Percentiles rank a stretch among this genome's conserved stretches.
Conservation (phyloP, 2,329 filamentous ascomycete genomes). For the Juglanconis sp. region DNA sequence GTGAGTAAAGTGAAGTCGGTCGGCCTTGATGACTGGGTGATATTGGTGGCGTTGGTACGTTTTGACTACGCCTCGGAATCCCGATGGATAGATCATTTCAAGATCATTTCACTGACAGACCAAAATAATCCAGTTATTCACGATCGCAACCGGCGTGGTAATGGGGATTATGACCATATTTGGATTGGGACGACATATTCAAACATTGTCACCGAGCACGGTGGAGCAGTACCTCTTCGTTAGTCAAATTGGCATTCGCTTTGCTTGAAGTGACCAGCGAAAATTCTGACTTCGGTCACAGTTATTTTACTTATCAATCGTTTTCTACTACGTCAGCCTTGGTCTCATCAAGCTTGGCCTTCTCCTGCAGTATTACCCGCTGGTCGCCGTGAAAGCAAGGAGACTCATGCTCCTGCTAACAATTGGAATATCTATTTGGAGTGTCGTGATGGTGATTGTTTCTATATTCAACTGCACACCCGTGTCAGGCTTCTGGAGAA, state of each 20-base stretch:
- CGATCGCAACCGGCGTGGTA: constrained; percentile 8
- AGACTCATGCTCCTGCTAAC: not conserved
- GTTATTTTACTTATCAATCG: constrained; percentile 9
- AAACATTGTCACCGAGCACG: constrained; percentile 10
- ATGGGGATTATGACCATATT: constrained; percentile 18
- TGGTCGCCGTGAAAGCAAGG: constrained; percentile 6
- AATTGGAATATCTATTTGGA: constrained; percentile 2
- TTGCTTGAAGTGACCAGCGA: too few species aligned
- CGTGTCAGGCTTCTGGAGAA: constrained; percentile 5
- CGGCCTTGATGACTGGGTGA: constrained; percentile 29
- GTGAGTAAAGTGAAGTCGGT: constrained; percentile 27
- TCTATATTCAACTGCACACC: constrained; percentile 7
- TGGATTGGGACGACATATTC: constrained; percentile 19
- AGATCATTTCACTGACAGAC: not conserved
- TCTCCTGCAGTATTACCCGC: constrained; percentile 10
- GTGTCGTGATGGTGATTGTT: not conserved
- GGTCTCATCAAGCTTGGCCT: constrained; percentile 10
- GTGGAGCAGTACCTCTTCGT: constrained; percentile 7
- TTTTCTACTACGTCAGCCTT: constrained; percentile 8
- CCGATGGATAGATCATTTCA: not conserved
- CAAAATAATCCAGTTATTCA: not conserved
- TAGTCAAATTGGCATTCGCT: not conserved
- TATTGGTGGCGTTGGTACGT: constrained; percentile 37
- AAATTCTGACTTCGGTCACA: not conserved
- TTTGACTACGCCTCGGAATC: not conserved